Evolutionary conservation across 148 eudicot species (phyloP), one percentile per base, ranked within the genome.

Genomic region (Silene uniflora): DNA sequence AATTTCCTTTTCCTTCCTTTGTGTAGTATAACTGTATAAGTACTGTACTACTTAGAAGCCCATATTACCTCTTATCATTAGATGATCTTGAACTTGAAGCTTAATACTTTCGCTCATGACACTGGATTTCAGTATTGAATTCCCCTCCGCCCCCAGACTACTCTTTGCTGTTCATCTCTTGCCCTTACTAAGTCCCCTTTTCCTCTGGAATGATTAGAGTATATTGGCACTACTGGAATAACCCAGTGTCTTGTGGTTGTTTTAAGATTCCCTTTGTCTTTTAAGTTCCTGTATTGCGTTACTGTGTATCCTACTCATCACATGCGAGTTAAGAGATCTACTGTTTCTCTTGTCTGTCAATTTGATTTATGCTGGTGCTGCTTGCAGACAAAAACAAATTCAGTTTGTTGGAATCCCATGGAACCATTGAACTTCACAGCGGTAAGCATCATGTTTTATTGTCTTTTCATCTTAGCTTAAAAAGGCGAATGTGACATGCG

Each of bases 401-500:
- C 99, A 58, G 85, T 95, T 69, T 73, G 88, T 64, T 95, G 99
- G 99, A 95, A 95, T 78, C 99, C 99, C 17, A 88, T 88, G 94
- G 99, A 95, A 81, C 94, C 99, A 18, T 87, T 95, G 90, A 95
- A 95, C 86, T 92, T 95, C 80, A 92, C 99, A 72, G 87, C 93
- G 76, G 99, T 95, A 87, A 88, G 99, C 72, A 18, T 61, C 39
- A 25, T 12, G 25, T 6, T 69, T 56, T 61, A n/a, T 22, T 22
- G 9, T 9, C 44, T 73, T 42, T 13, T 52, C 55, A 18, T 12
- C 25, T 49, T 11, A 13, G 56, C 14, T 52, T 52, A 52, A 52
- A 52, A 52, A 52, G 16, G 55, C 56, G 3, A 5, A 32, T 32
- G 56, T 4, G 5, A 0, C 56, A 11, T 13, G 10, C 56, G 56